These are phyloP conservation scores for Geotrichum candidum DNA, from an alignment of 1,139 yeast species.

Conservation along the genomic window DNA sequence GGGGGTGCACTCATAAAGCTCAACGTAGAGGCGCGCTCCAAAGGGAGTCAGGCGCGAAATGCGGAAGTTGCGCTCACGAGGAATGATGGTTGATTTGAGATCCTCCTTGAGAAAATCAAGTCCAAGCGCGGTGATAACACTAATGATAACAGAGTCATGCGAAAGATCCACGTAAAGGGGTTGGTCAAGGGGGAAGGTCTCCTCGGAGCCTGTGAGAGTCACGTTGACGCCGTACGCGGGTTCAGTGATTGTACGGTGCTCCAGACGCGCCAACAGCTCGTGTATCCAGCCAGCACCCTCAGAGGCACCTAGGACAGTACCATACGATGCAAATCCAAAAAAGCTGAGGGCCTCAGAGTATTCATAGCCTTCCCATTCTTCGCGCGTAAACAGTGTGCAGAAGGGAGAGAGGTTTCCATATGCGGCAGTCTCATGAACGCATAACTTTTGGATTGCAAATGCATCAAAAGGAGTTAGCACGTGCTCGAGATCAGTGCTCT, in stretches of 20 bases:
- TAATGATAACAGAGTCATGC: constrained; percentile 38
- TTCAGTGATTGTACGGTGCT: constrained; percentile 26
- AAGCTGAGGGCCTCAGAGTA: constrained; percentile 42
- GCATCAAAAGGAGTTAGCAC: constrained; percentile 36
- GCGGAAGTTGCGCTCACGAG: constrained; percentile 38
- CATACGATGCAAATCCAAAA: constrained; percentile 38
- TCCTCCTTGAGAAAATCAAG: constrained; percentile 35
- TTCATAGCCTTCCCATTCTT: constrained; percentile 46
- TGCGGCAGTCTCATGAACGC: constrained; percentile 48
- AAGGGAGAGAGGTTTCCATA: constrained; percentile 41
- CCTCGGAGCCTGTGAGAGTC: constrained; percentile 30
- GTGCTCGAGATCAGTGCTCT: background rate
- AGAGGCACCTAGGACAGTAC: constrained; percentile 38
- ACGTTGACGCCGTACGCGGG: constrained; percentile 35
- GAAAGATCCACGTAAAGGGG: constrained; percentile 41
- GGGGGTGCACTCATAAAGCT: constrained; percentile 34
- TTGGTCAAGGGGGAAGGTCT: constrained; percentile 39
- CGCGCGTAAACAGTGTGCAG: constrained; percentile 45
- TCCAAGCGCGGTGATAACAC: constrained; percentile 39
- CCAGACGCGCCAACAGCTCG: constrained; percentile 38
- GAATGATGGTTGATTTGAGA: constrained; percentile 34
- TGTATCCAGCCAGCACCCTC: constrained; percentile 41
- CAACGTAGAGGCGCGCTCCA: constrained; percentile 40
- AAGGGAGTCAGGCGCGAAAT: constrained; percentile 41
- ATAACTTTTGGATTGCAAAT: constrained; percentile 40